A percentile compares a stretch with the other conserved stretches of the same genome.
phyloP scores from a whole-genome alignment of 192 early-diverging fungal genomes.

The Chytriomyces hyalinus region DNA sequence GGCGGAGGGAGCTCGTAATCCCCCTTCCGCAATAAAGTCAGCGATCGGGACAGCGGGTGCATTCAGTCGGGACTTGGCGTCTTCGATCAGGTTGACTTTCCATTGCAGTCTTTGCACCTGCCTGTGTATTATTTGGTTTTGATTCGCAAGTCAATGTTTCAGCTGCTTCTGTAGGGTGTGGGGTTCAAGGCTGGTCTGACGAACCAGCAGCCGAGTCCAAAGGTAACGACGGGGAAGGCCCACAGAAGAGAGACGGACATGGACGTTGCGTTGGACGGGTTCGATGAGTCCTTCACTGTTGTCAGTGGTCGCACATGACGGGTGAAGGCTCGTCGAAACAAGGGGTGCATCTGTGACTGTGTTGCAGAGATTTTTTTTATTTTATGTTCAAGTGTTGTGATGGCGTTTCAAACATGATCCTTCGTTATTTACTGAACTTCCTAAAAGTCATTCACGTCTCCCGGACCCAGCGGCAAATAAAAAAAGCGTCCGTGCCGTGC shows the following conservation, averaged over 20 bases:
- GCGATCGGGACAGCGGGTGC: slow-evolving; percentile 67
- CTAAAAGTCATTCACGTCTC: too few relatives aligned
- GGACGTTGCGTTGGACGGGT: too few relatives aligned
- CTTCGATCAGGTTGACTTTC: slow-evolving; percentile 84
- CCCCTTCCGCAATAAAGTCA: not conserved
- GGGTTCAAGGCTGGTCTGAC: not conserved
- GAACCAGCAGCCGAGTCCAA: slow-evolving; percentile 34
- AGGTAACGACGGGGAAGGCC: slow-evolving; percentile 34
- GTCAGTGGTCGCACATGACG: too few relatives aligned
- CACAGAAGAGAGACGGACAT: slow-evolving; percentile 18
- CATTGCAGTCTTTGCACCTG: slow-evolving; percentile 86
- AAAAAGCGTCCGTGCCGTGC: slow-evolving; percentile 28
- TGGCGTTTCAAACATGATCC: too few relatives aligned
- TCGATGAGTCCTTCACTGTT: too few relatives aligned
- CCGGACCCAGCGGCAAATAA: slow-evolving; percentile 13
- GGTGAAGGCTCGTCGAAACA: too few relatives aligned
- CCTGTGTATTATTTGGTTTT: slow-evolving; percentile 54
- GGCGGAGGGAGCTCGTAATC: not conserved
- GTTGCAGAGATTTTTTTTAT: too few relatives aligned
- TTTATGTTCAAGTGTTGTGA: too few relatives aligned
- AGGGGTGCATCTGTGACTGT: too few relatives aligned
- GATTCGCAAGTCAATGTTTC: not conserved
- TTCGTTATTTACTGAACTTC: too few relatives aligned
- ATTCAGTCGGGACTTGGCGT: slow-evolving; percentile 64
- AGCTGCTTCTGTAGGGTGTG: not conserved